Conservation (phyloP, 345 rosid species). For the Citrus reticulata region DNA sequence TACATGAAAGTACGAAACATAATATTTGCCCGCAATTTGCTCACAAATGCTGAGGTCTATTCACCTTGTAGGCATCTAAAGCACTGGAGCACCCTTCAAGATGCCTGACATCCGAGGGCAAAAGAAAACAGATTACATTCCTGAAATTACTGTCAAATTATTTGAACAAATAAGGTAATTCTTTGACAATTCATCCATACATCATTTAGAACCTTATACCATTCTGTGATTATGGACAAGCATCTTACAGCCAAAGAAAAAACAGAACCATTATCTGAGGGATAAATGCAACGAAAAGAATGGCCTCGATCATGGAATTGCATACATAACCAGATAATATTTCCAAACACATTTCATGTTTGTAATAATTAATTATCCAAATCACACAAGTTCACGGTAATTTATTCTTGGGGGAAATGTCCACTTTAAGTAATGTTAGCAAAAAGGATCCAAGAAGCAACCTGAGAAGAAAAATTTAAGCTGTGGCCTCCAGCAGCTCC, state of each 20-base stretch:
- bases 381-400: neutral
- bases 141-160: neutral
- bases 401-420: neutral
- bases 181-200: neutral
- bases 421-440: neutral
- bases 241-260: neutral
- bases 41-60: neutral
- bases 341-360: neutral
- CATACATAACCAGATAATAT: neutral
- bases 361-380: neutral
- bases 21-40: neutral
- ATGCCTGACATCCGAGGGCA: neutral
- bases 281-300: neutral
- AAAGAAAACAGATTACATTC: neutral
- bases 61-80: neutral
- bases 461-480: conserved; percentile 43
- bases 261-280: neutral
- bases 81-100: neutral
- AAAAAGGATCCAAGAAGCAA: conserved; percentile 12
- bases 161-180: neutral
- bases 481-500: conserved; percentile 89
- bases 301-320: neutral
- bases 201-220: neutral
- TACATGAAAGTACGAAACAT: neutral
- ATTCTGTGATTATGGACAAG: neutral